These are phyloP conservation scores for Stylosanthes scabra DNA, from an alignment of 331 rosid species.

Conservation along the genomic window DNA sequence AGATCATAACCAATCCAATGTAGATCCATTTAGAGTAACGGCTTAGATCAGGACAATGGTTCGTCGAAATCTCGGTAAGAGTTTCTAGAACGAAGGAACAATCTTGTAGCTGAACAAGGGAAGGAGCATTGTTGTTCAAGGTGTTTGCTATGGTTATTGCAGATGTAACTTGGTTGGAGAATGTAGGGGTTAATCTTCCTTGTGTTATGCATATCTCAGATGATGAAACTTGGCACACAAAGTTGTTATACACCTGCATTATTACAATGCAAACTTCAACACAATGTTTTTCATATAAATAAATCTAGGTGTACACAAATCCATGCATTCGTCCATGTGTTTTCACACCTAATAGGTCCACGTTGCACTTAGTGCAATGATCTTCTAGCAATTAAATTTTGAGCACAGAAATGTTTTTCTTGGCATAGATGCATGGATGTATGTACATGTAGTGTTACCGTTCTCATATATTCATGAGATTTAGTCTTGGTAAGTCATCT, in stretches of 20 bases:
- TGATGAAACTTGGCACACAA: conserved; percentile 62
- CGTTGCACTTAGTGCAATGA: too few species aligned
- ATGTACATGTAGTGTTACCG: too few species aligned
- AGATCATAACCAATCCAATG: conserved; percentile 74
- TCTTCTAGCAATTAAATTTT: too few species aligned
- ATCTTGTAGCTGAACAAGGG: conserved; percentile 65
- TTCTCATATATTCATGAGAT: not conserved
- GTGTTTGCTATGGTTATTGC: conserved; percentile 69
- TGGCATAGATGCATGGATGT: too few species aligned
- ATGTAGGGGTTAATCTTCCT: conserved; percentile 81
- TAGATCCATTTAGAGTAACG: conserved; percentile 71
- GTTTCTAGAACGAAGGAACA: conserved; percentile 80
- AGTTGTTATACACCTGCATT: conserved; percentile 62
- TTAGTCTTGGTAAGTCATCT: too few species aligned
- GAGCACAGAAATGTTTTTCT: too few species aligned
- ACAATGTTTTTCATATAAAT: not conserved
- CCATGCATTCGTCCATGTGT: too few species aligned
- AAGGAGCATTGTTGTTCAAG: conserved; percentile 67
- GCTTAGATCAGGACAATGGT: conserved; percentile 72
- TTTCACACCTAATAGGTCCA: too few species aligned
- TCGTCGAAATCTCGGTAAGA: conserved; percentile 49
- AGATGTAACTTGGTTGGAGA: conserved; percentile 62
- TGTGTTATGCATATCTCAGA: conserved; percentile 59
- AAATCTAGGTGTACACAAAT: too few species aligned
- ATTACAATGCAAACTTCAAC: not conserved